Percentiles rank a stretch among this genome's conserved stretches.
These are phyloP conservation scores for Saccharomycopsis guyanensis DNA, from an alignment of 805 yeast genomes.

Conservation along the genomic window DNA sequence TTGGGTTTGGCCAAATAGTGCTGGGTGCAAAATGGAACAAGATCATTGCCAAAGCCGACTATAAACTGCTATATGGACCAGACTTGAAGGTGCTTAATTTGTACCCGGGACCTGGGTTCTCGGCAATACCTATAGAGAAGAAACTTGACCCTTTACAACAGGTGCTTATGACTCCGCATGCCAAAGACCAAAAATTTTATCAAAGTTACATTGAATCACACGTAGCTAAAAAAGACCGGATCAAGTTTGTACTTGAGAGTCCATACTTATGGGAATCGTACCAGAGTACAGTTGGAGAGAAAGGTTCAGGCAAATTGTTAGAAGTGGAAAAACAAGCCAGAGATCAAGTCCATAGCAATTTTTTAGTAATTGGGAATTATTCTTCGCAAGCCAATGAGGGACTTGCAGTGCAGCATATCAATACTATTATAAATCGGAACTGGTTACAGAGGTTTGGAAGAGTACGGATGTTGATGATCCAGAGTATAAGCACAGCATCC, in stretches of 20 bases:
- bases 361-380: conserved; percentile 54
- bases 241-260: background rate
- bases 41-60: background rate
- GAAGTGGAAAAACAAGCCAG: conserved; percentile 31
- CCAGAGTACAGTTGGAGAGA: conserved; percentile 27
- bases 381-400: conserved; percentile 50
- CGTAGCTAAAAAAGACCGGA: conserved; percentile 30
- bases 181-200: conserved; percentile 2
- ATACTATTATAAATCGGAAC: conserved; percentile 57
- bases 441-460: conserved; percentile 72
- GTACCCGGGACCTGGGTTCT: conserved; percentile 51
- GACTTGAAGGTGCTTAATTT: conserved; percentile 49
- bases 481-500: conserved; percentile 50
- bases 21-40: background rate
- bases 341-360: conserved; percentile 41
- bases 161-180: conserved; percentile 49
- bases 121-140: conserved; percentile 56
- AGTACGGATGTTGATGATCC: conserved; percentile 67
- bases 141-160: conserved; percentile 56
- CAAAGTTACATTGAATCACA: conserved; percentile 21
- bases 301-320: conserved; percentile 33
- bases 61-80: conserved; percentile 10
- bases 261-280: conserved; percentile 65
- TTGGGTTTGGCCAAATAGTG: background rate
- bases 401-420: conserved; percentile 65